Base-by-base conservation (phyloP, 202 grass and related monocot genomes). In the Hordeum pubiflorum region DNA sequence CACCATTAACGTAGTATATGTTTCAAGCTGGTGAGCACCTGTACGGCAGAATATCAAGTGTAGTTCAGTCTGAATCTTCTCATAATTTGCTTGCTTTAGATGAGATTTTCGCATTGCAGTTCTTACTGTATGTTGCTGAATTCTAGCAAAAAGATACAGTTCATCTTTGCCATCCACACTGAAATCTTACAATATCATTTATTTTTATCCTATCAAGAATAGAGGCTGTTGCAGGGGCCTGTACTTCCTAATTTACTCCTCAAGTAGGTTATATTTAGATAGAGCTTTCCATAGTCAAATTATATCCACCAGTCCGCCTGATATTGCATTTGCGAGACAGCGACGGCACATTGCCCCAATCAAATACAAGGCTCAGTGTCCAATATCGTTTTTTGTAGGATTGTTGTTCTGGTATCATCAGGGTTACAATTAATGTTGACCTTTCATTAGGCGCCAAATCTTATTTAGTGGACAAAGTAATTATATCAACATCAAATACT, bases 1-100 rank as follows among this genome's bases (percentile, higher is more conserved):
- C 26, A 48, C 66, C 27, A 67, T 20, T 23, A 75, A 38, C 56
- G 10, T 68, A 76, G 77, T 69, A 57, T 71, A 59, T 73, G 74
- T 7, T 68, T 40, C 20, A 52, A 56, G 31, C 44, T 55, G 20
- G 46, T 56, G 63, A 55, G 32, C 32, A 55, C n/a, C 37, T 76
- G 46, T 26, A 66, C 37, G 9, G 26, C 66, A 69, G 3, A 60
- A 76, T 20, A 76, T 59, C 15, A 12, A 24, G 10, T 48, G n/a
- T 79, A 54, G 29, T 34, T 39, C 14, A 57, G 21, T 54, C 7
- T 2, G 3, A 40, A 56, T 52, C 21, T 40, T 69, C 8, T 55
- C 43, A 66, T 37, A 69, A 7, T 57, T 57, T 60, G 1, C 68
- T 26, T 3, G 5, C 23, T 33, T 71, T 15, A 81, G 41, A 44